These are phyloP conservation scores for Cantharellus anzutake DNA, from an alignment of 768 basidiomycete species.

Conservation along the genomic window DNA sequence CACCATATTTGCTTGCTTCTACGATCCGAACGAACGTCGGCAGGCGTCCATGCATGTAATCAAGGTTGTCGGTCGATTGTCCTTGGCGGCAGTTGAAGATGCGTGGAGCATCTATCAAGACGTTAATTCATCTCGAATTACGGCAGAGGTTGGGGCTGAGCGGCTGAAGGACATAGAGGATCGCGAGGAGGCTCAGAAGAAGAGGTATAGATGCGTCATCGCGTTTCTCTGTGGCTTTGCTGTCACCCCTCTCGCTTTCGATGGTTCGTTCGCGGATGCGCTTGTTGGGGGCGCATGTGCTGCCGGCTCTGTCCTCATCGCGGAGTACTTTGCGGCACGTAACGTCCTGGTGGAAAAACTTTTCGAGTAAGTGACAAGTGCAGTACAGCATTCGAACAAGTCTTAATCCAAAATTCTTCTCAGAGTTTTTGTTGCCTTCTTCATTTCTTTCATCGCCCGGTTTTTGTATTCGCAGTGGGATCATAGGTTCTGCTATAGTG, in stretches of 20 bases:
- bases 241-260: background rate
- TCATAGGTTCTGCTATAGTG: slow-evolving; percentile 76
- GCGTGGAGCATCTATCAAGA: background rate
- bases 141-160: background rate
- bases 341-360: background rate
- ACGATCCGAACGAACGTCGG: background rate
- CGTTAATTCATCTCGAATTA: background rate
- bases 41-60: background rate
- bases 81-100: background rate
- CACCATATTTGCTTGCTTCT: slow-evolving; percentile 25
- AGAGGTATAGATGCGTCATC: background rate
- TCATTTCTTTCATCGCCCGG: slow-evolving; percentile 65
- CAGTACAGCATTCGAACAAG: background rate
- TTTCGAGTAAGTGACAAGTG: background rate
- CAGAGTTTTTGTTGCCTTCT: slow-evolving; percentile 66
- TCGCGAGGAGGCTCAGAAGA: background rate
- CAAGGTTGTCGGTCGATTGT: background rate
- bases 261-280: background rate
- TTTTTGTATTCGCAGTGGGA: slow-evolving; percentile 46
- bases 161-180: background rate
- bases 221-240: background rate
- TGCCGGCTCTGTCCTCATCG: background rate
- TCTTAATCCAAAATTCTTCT: background rate
- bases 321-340: background rate
- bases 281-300: background rate